A percentile compares a stretch with the other conserved stretches of the same genome.
These are phyloP conservation scores for Ustilago hordei DNA, from an alignment of 1,284 basidiomycete species.

Conservation along the genomic window DNA sequence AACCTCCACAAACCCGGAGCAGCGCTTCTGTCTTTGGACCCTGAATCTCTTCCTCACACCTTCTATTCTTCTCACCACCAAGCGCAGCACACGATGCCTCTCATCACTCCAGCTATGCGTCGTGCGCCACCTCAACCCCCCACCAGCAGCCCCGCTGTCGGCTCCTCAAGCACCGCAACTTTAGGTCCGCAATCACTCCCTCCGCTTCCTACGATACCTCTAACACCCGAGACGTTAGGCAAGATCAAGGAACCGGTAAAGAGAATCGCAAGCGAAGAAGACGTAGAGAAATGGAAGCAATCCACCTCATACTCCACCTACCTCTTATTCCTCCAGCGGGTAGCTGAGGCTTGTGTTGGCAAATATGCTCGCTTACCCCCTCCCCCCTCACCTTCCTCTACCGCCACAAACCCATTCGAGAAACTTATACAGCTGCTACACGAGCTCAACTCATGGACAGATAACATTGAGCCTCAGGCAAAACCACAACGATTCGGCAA, in stretches of 20 bases:
- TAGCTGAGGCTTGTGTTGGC: slow-evolving; percentile 65
- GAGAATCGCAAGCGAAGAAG: slow-evolving; percentile 64
- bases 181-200: slow-evolving; percentile 41
- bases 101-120: slow-evolving; percentile 34
- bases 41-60: slow-evolving; percentile 10
- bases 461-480: slow-evolving; percentile 82
- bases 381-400: background rate
- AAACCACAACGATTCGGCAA: slow-evolving; percentile 94
- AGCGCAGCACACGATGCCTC: slow-evolving; percentile 14
- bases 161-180: slow-evolving; percentile 28
- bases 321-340: slow-evolving; percentile 62
- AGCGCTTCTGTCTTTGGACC: slow-evolving; percentile 6
- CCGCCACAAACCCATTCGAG: slow-evolving; percentile 55
- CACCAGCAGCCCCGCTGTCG: background rate
- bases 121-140: background rate
- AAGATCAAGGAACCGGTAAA: slow-evolving; percentile 49
- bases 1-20: slow-evolving; percentile 16
- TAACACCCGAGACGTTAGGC: slow-evolving; percentile 13
- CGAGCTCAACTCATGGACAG: slow-evolving; percentile 81
- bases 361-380: slow-evolving; percentile 44
- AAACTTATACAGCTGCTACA: slow-evolving; percentile 76
- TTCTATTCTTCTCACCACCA: slow-evolving; percentile 2
- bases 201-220: slow-evolving; percentile 34
- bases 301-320: slow-evolving; percentile 60
- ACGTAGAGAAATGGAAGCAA: slow-evolving; percentile 64